A percentile compares a stretch with the other conserved stretches of the same genome.
These are phyloP conservation scores for barrel medic (Medicago truncatula) DNA, from an alignment of 306 rosid species.

Conservation along the genomic window MtrunA17r5.0-ANR NC_053048.1:37668001-37668500, in stretches of 20 bases:
- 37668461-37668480: constrained; percentile 71
- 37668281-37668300: constrained; percentile 51
- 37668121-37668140: neutral
- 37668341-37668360: neutral
- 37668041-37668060: constrained; percentile 66
- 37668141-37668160: constrained; percentile 1
- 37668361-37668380: neutral
- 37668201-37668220: constrained; percentile 68
- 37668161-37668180: constrained; percentile 73
- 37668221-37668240: constrained; percentile 78
- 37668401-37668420: constrained; percentile 90
- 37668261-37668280: constrained; percentile 59
- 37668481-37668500: constrained; percentile 82
- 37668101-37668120: neutral
- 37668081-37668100: neutral
- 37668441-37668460: constrained; percentile 66
- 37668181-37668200: constrained; percentile 59
- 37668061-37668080: constrained; percentile 64
- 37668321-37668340: neutral
- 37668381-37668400: constrained; percentile 81
- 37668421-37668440: constrained; percentile 77
- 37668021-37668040: constrained; percentile 43
- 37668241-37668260: constrained; percentile 74
- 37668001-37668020: constrained; percentile 56
- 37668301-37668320: constrained; percentile 36